Evolutionary conservation across 192 early-diverging fungal species (phyloP).

Genomic region (Dimargaris verticillata): DNA sequence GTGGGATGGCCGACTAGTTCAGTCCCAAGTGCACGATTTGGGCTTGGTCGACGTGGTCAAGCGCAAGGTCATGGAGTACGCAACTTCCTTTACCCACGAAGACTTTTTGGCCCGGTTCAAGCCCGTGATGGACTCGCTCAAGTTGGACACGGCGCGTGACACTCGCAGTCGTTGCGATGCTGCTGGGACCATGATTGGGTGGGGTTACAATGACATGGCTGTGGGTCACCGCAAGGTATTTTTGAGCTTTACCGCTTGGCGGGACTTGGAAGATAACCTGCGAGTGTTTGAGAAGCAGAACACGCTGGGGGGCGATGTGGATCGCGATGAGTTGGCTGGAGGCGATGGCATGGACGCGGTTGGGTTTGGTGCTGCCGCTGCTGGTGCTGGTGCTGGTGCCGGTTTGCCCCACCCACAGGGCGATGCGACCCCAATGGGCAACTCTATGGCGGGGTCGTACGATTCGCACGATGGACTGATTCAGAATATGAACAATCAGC

Average conservation of each 20-base stretch:
- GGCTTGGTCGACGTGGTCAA: conserved; percentile 51
- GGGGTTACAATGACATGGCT: conserved; percentile 35
- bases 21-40: conserved; percentile 51
- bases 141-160: conserved; percentile 17
- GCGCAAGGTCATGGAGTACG: conserved; percentile 51
- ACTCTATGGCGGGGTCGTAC: conserved; percentile 13
- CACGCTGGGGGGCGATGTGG: conserved; percentile 24
- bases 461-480: conserved; percentile 16
- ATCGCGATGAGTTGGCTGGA: conserved; percentile 21
- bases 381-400: conserved; percentile 13
- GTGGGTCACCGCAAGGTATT: conserved; percentile 48
- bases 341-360: conserved; percentile 19
- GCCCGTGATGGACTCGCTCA: conserved; percentile 26
- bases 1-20: conserved; percentile 51
- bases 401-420: conserved; percentile 14
- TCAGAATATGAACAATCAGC: conserved; percentile 8
- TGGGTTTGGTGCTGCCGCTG: conserved; percentile 13
- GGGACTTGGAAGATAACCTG: conserved; percentile 65
- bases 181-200: conserved; percentile 39
- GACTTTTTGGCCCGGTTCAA: conserved; percentile 68
- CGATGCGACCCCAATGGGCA: conserved; percentile 5
- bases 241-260: conserved; percentile 64
- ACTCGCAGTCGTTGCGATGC: conserved; percentile 24
- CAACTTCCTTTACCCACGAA: conserved; percentile 49
- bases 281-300: conserved; percentile 44